Evolutionary conservation across 176 grass and related monocot species (phyloP).

Genomic region (Chloris gayana): DNA sequence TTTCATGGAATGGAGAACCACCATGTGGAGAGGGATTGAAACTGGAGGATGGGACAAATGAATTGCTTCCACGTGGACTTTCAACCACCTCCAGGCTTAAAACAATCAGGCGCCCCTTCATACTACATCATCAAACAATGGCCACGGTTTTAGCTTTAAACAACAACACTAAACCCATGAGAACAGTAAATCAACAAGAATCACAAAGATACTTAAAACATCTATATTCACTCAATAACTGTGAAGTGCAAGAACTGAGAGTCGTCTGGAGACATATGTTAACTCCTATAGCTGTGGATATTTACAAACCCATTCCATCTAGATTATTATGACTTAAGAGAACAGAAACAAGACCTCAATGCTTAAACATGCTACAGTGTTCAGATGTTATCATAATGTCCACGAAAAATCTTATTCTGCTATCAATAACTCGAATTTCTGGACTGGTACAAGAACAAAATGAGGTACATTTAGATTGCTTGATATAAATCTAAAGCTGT

Average conservation of each 20-base stretch:
- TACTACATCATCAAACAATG: slow-evolving; percentile 57
- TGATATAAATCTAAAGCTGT: background rate
- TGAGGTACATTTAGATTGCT: background rate
- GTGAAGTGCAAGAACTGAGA: background rate
- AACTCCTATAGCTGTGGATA: background rate
- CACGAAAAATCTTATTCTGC: background rate
- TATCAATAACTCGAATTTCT: background rate
- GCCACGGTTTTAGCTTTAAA: slow-evolving; percentile 24
- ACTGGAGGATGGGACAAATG: slow-evolving; percentile 57
- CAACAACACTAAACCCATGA: slow-evolving; percentile 3
- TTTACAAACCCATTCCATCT: background rate
- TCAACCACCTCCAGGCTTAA: slow-evolving; percentile 74
- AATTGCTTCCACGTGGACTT: slow-evolving; percentile 55
- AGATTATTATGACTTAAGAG: slow-evolving; percentile 17
- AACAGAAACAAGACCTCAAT: background rate
- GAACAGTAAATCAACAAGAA: slow-evolving; percentile 6
- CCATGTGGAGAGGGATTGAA: slow-evolving; percentile 56
- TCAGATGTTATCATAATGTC: background rate
- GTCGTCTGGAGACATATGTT: background rate
- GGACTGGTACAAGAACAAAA: background rate
- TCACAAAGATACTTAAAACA: slow-evolving; percentile 22
- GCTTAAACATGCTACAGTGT: background rate
- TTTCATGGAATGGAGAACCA: slow-evolving; percentile 72
- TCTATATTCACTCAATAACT: background rate
- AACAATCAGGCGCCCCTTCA: slow-evolving; percentile 83